These are phyloP conservation scores for Alternaria arbusti DNA, from an alignment of 2,329 filamentous ascomycete species.

Conservation along the genomic window DNA sequence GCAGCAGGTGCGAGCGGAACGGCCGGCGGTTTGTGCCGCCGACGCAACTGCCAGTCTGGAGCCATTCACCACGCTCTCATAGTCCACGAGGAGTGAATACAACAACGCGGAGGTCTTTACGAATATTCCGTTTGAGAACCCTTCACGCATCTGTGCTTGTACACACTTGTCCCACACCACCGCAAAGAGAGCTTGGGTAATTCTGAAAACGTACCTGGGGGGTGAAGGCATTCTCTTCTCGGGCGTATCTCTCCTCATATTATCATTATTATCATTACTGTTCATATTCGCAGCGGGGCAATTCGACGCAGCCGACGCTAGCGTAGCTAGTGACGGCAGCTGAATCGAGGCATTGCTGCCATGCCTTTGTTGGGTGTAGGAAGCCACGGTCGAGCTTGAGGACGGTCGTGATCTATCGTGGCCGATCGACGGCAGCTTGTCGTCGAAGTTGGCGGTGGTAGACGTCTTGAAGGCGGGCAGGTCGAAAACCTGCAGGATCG, in stretches of 20 bases:
- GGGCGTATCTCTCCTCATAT: slow-evolving; percentile 28
- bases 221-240: slow-evolving; percentile 37
- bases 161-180: background rate
- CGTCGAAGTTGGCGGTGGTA: slow-evolving; percentile 48
- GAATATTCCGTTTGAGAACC: background rate
- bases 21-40: slow-evolving; percentile 20
- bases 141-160: background rate
- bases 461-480: slow-evolving; percentile 56
- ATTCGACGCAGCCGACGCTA: slow-evolving; percentile 64
- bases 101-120: background rate
- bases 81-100: background rate
- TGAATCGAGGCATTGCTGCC: slow-evolving; percentile 51
- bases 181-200: background rate
- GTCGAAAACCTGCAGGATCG: slow-evolving; percentile 57
- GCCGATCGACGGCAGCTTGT: slow-evolving; percentile 56
- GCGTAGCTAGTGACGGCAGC: slow-evolving; percentile 64
- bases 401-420: slow-evolving; percentile 61
- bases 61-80: background rate
- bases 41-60: slow-evolving; percentile 11
- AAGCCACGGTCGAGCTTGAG: slow-evolving; percentile 58
- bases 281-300: slow-evolving; percentile 52
- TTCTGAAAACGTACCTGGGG: slow-evolving; percentile 34
- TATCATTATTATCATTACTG: slow-evolving; percentile 34
- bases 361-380: slow-evolving; percentile 48
- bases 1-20: slow-evolving; percentile 21